phyloP scores from a whole-genome alignment of 768 basidiomycete species.

The Tephrocybe sp. region DNA sequence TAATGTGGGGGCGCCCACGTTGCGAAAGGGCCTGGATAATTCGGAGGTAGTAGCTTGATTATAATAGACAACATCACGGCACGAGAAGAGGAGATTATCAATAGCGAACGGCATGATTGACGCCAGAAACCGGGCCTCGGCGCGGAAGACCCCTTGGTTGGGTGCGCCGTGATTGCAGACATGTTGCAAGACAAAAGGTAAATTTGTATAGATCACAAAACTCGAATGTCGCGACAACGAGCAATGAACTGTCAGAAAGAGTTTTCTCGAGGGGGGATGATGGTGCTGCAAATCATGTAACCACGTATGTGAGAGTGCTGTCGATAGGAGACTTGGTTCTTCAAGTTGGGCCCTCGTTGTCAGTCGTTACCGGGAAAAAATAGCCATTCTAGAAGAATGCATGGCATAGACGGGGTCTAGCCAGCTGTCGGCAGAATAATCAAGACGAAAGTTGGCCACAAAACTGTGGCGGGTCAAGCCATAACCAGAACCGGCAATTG shows the following conservation, averaged over 20 bases:
- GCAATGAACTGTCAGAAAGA: no score
- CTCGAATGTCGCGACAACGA: neutral
- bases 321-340: no score
- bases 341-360: no score
- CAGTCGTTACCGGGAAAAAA: no score
- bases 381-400: neutral
- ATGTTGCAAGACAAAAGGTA: neutral
- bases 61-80: neutral
- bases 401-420: neutral
- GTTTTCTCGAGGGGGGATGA: no score
- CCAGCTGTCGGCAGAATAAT: no score
- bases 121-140: neutral
- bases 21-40: neutral
- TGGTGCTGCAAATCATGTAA: no score
- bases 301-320: no score
- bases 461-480: neutral
- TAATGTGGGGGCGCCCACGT: no score
- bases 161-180: neutral
- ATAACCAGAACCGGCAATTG: slow-evolving; percentile 7
- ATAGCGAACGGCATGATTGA: neutral
- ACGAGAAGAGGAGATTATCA: neutral
- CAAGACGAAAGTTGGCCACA: no score
- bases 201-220: neutral
- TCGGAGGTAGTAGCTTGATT: neutral
- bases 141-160: neutral